These are phyloP conservation scores for Dovyalis caffra DNA, from an alignment of 345 rosid species.

Conservation along the genomic window DNA sequence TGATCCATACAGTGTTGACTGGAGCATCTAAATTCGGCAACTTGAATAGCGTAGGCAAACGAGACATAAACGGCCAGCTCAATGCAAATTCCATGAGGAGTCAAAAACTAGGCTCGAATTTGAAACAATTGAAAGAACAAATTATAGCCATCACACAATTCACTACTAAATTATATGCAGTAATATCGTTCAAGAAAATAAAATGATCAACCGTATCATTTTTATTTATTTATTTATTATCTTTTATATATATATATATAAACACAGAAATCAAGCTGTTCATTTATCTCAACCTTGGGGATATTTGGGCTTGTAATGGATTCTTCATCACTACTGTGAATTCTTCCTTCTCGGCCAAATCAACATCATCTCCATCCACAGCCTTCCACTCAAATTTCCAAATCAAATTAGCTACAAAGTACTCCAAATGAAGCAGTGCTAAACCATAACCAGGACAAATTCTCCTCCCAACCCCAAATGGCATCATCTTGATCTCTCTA, in stretches of 20 bases:
- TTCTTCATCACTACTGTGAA: neutral
- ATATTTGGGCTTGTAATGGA: neutral
- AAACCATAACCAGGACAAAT: neutral
- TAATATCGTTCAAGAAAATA: too few relatives aligned
- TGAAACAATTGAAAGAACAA: too few relatives aligned
- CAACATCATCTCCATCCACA: neutral
- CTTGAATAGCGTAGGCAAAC: too few relatives aligned
- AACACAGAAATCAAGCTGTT: neutral
- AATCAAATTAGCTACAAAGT: neutral
- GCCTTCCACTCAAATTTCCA: neutral
- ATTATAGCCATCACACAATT: too few relatives aligned
- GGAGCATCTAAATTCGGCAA: too few relatives aligned
- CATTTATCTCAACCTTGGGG: neutral
- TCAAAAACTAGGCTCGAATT: too few relatives aligned
- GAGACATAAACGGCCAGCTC: too few relatives aligned
- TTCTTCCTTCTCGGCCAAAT: neutral
- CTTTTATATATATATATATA: neutral
- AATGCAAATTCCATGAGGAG: too few relatives aligned
- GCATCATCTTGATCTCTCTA: neutral
- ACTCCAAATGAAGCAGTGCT: neutral
- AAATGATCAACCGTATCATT: too few relatives aligned
- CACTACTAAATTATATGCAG: too few relatives aligned
- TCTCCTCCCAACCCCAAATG: neutral
- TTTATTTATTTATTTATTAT: too few relatives aligned
- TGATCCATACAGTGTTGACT: too few relatives aligned